Evolutionary conservation across 306 rosid genomes (phyloP).

Genomic region (Prinsepia uniflora): DNA sequence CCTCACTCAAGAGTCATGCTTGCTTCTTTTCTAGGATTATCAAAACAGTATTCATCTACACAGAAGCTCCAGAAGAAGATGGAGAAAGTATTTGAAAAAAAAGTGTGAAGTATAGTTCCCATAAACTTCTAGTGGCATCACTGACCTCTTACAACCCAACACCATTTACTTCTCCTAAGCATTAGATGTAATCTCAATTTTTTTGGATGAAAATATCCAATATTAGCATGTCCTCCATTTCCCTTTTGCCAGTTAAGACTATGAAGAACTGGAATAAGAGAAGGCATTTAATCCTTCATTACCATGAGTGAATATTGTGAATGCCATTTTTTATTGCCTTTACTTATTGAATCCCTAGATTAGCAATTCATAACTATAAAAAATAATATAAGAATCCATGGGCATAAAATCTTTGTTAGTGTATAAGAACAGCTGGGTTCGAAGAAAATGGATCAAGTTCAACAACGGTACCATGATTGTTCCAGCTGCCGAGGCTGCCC

Average conservation of each 20-base stretch:
- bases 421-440: not conserved
- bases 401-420: conserved; percentile 5
- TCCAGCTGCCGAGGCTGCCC: conserved; percentile 86
- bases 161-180: not conserved
- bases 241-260: conserved; percentile 2
- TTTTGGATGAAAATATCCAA: not conserved
- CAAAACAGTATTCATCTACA: too few relatives aligned
- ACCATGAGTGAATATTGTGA: not conserved
- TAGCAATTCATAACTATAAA: not conserved
- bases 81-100: too few relatives aligned
- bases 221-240: not conserved
- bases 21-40: not conserved
- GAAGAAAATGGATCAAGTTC: conserved; percentile 14
- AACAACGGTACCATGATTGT: conserved; percentile 65
- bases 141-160: not conserved
- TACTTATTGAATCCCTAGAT: not conserved
- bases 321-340: not conserved
- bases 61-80: too few relatives aligned
- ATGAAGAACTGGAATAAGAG: not conserved
- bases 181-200: not conserved
- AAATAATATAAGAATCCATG: not conserved
- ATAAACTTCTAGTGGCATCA: not conserved
- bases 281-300: not conserved
- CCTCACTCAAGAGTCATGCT: not conserved
- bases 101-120: not conserved